Evolutionary conservation across 225 moss, liverwort and hornwort species (phyloP).

Genomic region (Thuidium tamariscinum): DNA sequence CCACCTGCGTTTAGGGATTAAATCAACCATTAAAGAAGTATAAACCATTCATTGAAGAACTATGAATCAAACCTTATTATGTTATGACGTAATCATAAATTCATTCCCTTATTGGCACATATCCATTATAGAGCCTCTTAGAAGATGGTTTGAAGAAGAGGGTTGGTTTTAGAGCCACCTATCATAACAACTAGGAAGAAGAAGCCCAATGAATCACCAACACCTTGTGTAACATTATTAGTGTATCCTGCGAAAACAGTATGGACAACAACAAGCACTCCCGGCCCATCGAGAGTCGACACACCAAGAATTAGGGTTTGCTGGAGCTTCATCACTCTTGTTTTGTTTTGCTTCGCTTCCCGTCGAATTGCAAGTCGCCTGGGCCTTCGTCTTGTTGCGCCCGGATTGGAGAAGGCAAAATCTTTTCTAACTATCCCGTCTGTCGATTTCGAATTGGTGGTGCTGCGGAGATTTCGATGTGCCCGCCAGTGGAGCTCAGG

Average conservation of each 20-base stretch:
- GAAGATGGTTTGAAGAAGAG: too few relatives aligned
- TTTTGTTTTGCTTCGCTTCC: not conserved
- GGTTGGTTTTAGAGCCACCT: not conserved
- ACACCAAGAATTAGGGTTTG: not conserved
- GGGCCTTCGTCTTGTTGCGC: not conserved
- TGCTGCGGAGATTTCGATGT: not conserved
- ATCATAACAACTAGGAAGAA: not conserved
- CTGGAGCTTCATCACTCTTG: not conserved
- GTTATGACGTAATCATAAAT: too few relatives aligned
- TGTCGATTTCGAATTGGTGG: not conserved
- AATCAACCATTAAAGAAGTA: too few relatives aligned
- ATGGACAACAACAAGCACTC: too few relatives aligned
- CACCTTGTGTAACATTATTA: not conserved
- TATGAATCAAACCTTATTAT: too few relatives aligned
- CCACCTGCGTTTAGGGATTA: too few relatives aligned
- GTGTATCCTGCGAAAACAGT: not conserved
- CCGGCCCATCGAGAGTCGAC: not conserved
- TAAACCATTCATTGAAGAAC: too few relatives aligned
- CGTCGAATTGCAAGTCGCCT: not conserved
- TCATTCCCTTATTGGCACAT: too few relatives aligned
- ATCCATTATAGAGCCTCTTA: too few relatives aligned
- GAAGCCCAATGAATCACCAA: not conserved
- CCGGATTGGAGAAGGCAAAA: not conserved
- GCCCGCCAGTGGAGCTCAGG: not conserved
- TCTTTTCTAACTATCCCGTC: not conserved